Percentiles rank a stretch among this genome's conserved stretches.
phyloP scores from a whole-genome alignment of 345 rosid genomes.

The Syzygium aqueum region DNA sequence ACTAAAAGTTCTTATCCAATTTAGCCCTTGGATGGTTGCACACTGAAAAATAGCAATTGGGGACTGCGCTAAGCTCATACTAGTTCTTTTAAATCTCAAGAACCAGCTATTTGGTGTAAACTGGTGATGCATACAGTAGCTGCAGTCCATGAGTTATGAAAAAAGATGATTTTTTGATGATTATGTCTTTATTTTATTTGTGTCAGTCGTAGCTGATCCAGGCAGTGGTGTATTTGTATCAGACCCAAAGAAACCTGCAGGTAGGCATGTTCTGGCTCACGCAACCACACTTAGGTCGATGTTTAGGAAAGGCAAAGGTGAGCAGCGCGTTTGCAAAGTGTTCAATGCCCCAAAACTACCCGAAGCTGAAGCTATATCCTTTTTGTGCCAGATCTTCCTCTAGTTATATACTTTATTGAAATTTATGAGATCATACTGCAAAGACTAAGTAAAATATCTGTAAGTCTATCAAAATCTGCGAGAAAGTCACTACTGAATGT shows the following conservation, averaged over 20 bases:
- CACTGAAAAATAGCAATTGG: background rate
- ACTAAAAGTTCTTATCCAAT: background rate
- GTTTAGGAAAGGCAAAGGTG: too few relatives aligned
- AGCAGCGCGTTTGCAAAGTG: too few relatives aligned
- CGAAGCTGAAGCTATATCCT: too few relatives aligned
- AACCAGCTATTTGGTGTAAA: background rate
- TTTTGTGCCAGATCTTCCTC: too few relatives aligned
- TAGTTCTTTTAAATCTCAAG: background rate
- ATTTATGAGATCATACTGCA: background rate
- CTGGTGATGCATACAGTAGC: background rate
- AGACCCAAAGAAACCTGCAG: too few relatives aligned
- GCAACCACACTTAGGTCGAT: too few relatives aligned
- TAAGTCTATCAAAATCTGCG: background rate
- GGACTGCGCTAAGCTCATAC: background rate
- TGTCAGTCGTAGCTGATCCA: too few relatives aligned
- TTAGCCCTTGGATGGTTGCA: background rate
- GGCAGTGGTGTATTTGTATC: too few relatives aligned
- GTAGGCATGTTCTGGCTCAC: too few relatives aligned
- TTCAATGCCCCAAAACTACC: too few relatives aligned
- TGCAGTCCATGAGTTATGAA: constrained; percentile 1
- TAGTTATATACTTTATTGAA: accelerated
- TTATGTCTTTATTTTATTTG: too few relatives aligned
- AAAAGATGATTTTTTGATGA: background rate
- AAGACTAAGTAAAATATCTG: background rate
- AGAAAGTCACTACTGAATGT: background rate